Percentiles rank a stretch among this genome's conserved stretches.
phyloP scores from a whole-genome alignment of 768 basidiomycete genomes.

The Mycena vulgaris region DNA sequence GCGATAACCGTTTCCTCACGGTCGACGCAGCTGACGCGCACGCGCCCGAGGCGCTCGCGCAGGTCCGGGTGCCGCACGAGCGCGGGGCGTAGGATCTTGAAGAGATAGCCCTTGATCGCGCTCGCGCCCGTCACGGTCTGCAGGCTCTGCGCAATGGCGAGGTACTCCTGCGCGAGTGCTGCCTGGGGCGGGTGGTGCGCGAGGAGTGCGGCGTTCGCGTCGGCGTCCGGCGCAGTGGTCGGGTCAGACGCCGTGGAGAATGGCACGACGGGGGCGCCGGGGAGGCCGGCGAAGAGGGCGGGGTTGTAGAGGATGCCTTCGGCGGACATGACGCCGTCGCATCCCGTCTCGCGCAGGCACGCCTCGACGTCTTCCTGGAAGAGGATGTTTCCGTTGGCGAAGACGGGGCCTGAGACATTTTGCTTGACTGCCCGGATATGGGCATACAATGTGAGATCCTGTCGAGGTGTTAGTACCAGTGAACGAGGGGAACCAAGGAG shows the following conservation, averaged over 20 bases:
- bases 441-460: constrained; percentile 91
- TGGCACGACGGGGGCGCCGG: neutral
- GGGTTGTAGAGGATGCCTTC: constrained; percentile 97
- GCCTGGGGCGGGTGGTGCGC: constrained; percentile 70
- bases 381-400: constrained; percentile 97
- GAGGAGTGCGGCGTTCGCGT: constrained; percentile 54
- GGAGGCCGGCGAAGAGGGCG: constrained; percentile 73
- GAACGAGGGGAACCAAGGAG: constrained; percentile 17
- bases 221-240: constrained; percentile 16
- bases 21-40: no score
- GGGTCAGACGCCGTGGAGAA: constrained; percentile 18
- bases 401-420: constrained; percentile 92
- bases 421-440: constrained; percentile 94
- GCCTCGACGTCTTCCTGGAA: constrained; percentile 85
- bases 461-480: constrained; percentile 12
- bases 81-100: constrained; percentile 91
- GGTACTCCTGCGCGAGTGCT: constrained; percentile 87
- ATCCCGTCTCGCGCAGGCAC: constrained; percentile 88
- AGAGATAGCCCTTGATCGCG: constrained; percentile 93
- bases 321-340: constrained; percentile 95
- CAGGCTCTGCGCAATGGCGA: constrained; percentile 80
- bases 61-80: constrained; percentile 78
- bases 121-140: constrained; percentile 80
- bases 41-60: constrained; percentile 77
- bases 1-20: no score